Conservation (phyloP, 768 basidiomycete genomes). For the Collybia sp. region DNA sequence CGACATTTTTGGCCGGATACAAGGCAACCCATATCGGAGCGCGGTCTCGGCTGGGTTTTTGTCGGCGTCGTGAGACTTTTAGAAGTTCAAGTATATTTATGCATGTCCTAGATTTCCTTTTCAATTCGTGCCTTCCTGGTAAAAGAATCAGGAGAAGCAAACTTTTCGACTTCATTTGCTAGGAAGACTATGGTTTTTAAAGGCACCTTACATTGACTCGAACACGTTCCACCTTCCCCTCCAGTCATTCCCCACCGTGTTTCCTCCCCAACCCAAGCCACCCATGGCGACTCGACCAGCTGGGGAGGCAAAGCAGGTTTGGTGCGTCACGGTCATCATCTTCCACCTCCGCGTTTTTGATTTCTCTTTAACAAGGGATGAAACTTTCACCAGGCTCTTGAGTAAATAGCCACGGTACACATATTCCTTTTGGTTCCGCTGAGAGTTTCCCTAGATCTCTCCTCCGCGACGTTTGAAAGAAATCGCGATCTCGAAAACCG, state of each 20-base stretch:
- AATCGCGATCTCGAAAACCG: constrained; percentile 61
- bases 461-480: constrained; percentile 56
- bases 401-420: constrained; percentile 28
- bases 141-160: constrained; percentile 53
- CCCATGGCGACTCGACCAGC: constrained; percentile 51
- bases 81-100: constrained; percentile 35
- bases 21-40: constrained; percentile 6
- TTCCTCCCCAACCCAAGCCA: constrained; percentile 31
- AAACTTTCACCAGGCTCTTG: constrained; percentile 55
- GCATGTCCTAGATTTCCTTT: constrained; percentile 38
- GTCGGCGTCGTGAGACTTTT: constrained; percentile 36
- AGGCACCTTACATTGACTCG: constrained; percentile 36
- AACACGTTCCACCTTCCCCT: constrained; percentile 32
- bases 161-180: constrained; percentile 46
- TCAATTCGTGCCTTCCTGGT: constrained; percentile 39
- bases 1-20: constrained; percentile 3
- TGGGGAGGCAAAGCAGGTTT: constrained; percentile 58
- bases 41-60: constrained; percentile 2
- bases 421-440: constrained; percentile 6
- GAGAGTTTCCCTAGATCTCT: constrained; percentile 42
- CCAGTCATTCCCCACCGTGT: constrained; percentile 22
- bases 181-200: constrained; percentile 42
- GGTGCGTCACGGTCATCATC: constrained; percentile 37
- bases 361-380: constrained; percentile 46
- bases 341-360: constrained; percentile 6